phyloP scores from a whole-genome alignment of 495 filamentous ascomycete genomes.

The Penicillium salamii region DNA sequence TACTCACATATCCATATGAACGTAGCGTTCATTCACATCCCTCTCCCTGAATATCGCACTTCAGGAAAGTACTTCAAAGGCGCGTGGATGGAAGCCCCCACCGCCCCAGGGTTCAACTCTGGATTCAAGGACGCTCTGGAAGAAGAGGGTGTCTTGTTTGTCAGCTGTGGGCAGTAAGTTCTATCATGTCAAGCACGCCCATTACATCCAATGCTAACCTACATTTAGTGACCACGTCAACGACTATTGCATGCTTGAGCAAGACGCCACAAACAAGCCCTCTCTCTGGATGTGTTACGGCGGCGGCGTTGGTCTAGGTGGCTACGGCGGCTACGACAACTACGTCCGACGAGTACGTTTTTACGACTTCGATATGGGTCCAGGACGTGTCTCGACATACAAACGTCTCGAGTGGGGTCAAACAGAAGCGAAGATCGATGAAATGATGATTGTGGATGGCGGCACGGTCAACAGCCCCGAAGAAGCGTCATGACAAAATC shows the following conservation, averaged over 20 bases:
- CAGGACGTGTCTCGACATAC: slow-evolving; percentile 82
- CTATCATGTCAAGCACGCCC: not conserved
- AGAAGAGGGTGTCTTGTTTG: slow-evolving; percentile 77
- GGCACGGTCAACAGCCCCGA: slow-evolving; percentile 54
- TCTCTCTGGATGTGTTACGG: slow-evolving; percentile 99
- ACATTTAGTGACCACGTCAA: slow-evolving; percentile 80
- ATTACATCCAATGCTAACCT: slow-evolving; percentile 4
- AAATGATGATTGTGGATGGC: slow-evolving; percentile 83
- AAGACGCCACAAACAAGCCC: slow-evolving; percentile 47
- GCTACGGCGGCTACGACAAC: slow-evolving; percentile 85
- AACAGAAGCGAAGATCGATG: slow-evolving; percentile 67
- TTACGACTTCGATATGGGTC: slow-evolving; percentile 90
- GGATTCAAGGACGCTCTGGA: slow-evolving; percentile 84
- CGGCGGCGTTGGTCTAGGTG: slow-evolving; percentile 84
- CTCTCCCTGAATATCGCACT: slow-evolving; percentile 78
- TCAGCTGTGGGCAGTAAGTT: slow-evolving; percentile 86
- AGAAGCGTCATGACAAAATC: slow-evolving; percentile 10
- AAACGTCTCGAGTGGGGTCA: slow-evolving; percentile 87
- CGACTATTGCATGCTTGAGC: slow-evolving; percentile 80
- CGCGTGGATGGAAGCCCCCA: slow-evolving; percentile 69
- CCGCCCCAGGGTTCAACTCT: slow-evolving; percentile 84
- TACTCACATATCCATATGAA: slow-evolving; percentile 94
- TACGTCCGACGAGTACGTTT: slow-evolving; percentile 82
- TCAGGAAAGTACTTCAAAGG: slow-evolving; percentile 55
- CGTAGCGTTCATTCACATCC: slow-evolving; percentile 96